phyloP scores from a whole-genome alignment of 768 basidiomycete genomes.

The Panaeolus cyanescens region DNA sequence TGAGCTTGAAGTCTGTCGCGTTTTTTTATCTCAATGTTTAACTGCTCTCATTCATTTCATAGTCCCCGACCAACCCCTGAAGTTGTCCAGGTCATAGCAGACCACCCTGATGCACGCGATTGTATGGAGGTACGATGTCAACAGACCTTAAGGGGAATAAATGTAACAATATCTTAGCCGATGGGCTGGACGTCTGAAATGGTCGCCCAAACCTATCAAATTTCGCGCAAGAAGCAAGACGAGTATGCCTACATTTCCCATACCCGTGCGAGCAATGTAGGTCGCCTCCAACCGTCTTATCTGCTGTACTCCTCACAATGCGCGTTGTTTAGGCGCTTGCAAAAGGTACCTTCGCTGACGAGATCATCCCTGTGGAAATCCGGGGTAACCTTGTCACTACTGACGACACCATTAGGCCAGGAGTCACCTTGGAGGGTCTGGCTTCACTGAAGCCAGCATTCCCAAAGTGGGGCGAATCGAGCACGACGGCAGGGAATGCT shows the following conservation, averaged over 20 bases:
- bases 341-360: conserved; percentile 75
- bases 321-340: conserved; percentile 53
- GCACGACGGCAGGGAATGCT: conserved; percentile 84
- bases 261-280: conserved; percentile 70
- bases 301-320: background rate
- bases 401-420: conserved; percentile 88
- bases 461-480: conserved; percentile 69
- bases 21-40: background rate
- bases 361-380: conserved; percentile 87
- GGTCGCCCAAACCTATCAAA: conserved; percentile 79
- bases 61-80: conserved; percentile 78
- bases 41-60: background rate
- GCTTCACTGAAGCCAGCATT: conserved; percentile 85
- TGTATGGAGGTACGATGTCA: conserved; percentile 62
- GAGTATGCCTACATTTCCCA: conserved; percentile 89
- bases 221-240: conserved; percentile 84
- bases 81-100: conserved; percentile 58
- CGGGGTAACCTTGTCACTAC: conserved; percentile 64
- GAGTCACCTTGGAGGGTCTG: conserved; percentile 79
- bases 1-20: conserved; percentile 69
- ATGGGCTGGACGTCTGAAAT: conserved; percentile 97
- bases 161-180: conserved; percentile 45
- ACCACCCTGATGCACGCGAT: conserved; percentile 67
- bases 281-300: background rate
- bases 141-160: background rate